Conservation (phyloP, 257 asterid genomes). For the Scutellaria minor region DNA sequence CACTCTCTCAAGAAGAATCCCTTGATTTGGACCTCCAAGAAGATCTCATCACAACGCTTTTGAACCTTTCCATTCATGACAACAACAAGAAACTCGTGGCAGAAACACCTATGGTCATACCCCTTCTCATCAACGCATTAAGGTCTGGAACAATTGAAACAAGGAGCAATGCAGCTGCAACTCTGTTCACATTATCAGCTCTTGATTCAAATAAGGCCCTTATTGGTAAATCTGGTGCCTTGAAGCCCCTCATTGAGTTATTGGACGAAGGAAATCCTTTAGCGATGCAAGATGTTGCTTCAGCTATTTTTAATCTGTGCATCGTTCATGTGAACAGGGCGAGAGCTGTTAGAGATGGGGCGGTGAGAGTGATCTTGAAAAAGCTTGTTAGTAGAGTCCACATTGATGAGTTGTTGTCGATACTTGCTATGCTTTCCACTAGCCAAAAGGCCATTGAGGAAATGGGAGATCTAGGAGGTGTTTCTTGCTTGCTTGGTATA, state of each 20-base stretch:
- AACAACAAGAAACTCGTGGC: constrained; percentile 81
- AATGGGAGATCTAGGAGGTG: constrained; percentile 71
- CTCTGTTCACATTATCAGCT: constrained; percentile 85
- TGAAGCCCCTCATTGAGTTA: constrained; percentile 69
- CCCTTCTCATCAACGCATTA: constrained; percentile 69
- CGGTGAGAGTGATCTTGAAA: constrained; percentile 61
- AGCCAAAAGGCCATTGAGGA: constrained; percentile 75
- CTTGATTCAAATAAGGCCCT: constrained; percentile 77
- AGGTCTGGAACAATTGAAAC: constrained; percentile 70
- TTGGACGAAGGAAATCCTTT: constrained; percentile 67
- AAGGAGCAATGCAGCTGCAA: constrained; percentile 85
- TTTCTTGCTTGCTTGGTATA: constrained; percentile 63
- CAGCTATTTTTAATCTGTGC: constrained; percentile 81
- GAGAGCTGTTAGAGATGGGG: constrained; percentile 78
- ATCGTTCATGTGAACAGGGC: constrained; percentile 70
- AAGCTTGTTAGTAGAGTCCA: constrained; percentile 54
- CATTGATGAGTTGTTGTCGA: constrained; percentile 77
- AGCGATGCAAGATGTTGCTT: constrained; percentile 77
- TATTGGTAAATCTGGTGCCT: constrained; percentile 74
- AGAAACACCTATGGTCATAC: constrained; percentile 68
- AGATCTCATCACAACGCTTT: constrained; percentile 76
- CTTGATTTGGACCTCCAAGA: constrained; percentile 62
- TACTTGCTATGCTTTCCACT: constrained; percentile 80
- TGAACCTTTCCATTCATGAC: constrained; percentile 87
- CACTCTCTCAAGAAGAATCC: constrained; percentile 29